A percentile compares a stretch with the other conserved stretches of the same genome.
These are phyloP conservation scores for Ustilago xerochloae DNA, from an alignment of 1,284 basidiomycete species.

Conservation along the genomic window DNA sequence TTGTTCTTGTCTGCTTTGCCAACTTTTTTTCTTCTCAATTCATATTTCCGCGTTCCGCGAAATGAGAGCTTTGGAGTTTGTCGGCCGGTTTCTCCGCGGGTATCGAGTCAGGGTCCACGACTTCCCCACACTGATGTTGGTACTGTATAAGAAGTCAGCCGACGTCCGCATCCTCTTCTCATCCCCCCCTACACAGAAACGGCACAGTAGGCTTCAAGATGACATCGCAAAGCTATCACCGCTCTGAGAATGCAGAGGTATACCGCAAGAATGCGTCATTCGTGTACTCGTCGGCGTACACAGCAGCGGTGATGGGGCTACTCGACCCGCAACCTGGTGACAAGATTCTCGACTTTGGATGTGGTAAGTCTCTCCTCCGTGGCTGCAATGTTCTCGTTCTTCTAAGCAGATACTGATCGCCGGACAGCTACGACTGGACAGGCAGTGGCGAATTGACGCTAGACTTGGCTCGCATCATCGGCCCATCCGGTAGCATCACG, in stretches of 20 bases:
- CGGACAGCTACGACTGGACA: neutral
- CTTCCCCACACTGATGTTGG: conserved; percentile 21
- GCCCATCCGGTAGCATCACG: conserved; percentile 15
- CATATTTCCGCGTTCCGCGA: neutral
- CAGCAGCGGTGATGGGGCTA: conserved; percentile 33
- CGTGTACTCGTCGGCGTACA: conserved; percentile 46
- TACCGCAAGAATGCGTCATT: conserved; percentile 51
- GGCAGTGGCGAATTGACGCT: conserved; percentile 45
- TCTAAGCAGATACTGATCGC: neutral
- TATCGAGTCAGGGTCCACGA: conserved; percentile 15
- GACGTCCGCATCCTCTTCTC: neutral
- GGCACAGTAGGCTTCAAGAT: neutral
- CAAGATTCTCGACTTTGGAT: conserved; percentile 43
- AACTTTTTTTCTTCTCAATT: neutral
- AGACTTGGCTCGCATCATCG: conserved; percentile 14
- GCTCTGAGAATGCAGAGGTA: conserved; percentile 39
- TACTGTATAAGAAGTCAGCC: neutral
- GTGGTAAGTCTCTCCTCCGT: conserved; percentile 21
- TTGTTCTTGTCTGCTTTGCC: neutral
- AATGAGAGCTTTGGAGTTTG: neutral
- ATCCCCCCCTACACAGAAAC: neutral
- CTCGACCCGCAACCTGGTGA: conserved; percentile 47
- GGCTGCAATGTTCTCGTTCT: neutral
- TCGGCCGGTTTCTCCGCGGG: conserved; percentile 9
- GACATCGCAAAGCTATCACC: conserved; percentile 10